A percentile compares a stretch with the other conserved stretches of the same genome.
Evolutionary conservation across 805 yeast species (phyloP).

Genomic region (Saccharomycopsis oosterbeekiorum): DNA sequence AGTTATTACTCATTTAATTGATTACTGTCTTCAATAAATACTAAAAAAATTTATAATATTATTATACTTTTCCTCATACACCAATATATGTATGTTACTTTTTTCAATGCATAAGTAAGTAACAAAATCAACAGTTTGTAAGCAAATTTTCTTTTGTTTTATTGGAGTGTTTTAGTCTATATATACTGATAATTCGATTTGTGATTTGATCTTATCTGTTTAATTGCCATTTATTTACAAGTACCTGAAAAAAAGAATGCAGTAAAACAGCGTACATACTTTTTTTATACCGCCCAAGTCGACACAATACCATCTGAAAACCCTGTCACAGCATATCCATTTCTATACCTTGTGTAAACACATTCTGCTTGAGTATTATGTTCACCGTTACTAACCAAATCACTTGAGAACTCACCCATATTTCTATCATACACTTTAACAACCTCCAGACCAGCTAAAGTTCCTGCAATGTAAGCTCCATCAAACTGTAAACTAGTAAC

Average conservation of each 20-base stretch:
- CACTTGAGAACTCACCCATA: constrained; percentile 44
- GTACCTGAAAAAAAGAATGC: not conserved
- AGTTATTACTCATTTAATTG: not conserved
- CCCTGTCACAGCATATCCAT: constrained; percentile 62
- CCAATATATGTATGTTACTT: not conserved
- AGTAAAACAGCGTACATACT: not conserved
- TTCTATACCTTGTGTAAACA: constrained; percentile 40
- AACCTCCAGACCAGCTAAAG: constrained; percentile 35
- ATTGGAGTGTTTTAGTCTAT: not conserved
- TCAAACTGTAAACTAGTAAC: constrained; percentile 51
- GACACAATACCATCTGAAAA: constrained; percentile 50
- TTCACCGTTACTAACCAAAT: constrained; percentile 32
- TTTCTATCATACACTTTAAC: constrained; percentile 52
- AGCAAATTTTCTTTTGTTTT: not conserved
- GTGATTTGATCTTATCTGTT: not conserved
- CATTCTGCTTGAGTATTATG: constrained; percentile 25
- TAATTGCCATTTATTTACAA: not conserved
- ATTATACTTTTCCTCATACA: not conserved
- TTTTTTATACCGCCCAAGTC: constrained; percentile 45
- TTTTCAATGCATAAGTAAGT: not conserved
- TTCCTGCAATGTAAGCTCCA: constrained; percentile 41
- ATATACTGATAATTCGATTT: not conserved
- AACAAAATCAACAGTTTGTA: not conserved
- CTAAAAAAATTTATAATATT: not conserved
- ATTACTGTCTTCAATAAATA: not conserved